Conservation (phyloP, 345 rosid species). For the Euclidium syriacum region DNA sequence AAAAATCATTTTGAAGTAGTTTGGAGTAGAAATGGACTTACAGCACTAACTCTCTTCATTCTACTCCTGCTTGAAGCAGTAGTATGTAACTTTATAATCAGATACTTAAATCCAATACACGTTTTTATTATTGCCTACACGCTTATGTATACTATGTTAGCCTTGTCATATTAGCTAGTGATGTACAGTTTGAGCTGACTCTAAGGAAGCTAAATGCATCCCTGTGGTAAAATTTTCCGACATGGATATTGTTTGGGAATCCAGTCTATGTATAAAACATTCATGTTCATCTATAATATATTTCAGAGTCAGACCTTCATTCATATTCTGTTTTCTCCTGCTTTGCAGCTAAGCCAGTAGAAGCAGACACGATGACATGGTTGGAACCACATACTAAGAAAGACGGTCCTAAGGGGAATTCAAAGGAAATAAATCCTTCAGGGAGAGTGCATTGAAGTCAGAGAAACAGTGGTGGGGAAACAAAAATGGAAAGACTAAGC, state of each 20-base stretch:
- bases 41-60: not conserved
- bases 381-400: not conserved
- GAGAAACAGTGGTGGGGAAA: not conserved
- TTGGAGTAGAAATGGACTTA: slow-evolving; percentile 9
- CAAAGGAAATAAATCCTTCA: not conserved
- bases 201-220: not conserved
- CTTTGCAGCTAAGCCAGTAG: slow-evolving; percentile 11
- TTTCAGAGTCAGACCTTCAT: slow-evolving; percentile 11
- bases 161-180: slow-evolving; percentile 2
- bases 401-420: not conserved
- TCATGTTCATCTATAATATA: not conserved
- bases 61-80: not conserved
- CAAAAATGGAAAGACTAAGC: not conserved
- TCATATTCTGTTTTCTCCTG: not conserved
- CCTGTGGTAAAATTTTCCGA: slow-evolving; percentile 1
- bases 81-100: not conserved
- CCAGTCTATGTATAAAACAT: not conserved
- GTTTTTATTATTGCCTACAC: not conserved
- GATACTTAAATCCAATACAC: not conserved
- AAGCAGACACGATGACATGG: slow-evolving; percentile 1
- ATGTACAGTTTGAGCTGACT: not conserved
- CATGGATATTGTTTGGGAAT: not conserved
- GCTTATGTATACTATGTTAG: not conserved
- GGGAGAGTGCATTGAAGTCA: slow-evolving; percentile 3
- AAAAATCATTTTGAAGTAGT: not conserved